Evolutionary conservation across 1,139 yeast genomes (phyloP), one percentile per base, ranked within the genome.

Genomic region (Lodderomyces theae): DNA sequence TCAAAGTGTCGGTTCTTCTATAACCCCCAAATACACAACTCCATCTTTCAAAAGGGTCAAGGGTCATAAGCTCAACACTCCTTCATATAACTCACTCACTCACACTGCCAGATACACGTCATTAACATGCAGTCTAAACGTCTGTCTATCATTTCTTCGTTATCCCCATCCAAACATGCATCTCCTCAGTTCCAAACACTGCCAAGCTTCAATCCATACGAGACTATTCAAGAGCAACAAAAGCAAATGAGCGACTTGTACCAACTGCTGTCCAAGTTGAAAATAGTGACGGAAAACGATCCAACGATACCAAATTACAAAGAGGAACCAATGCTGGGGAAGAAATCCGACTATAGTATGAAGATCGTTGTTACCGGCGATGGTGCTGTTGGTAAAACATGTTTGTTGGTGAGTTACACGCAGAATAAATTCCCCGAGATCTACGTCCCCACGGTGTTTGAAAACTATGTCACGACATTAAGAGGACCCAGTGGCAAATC

Each of bases 371-470:
- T 88, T 17, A 96, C 90, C 4, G 97, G 97, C 4, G 97, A 90
- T 60, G 95, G 95, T 51, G 95, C 94, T 11, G 86, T 96, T 58
- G 97, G 97, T 24, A 90, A 90, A 61, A 90, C 97, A 0, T 86
- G 95, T 51, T 64, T 90, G 47, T 64, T 90, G 45, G 84, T 86
- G 23, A 78, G 90, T n/a, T 92, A 86, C 57, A 79, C 90, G 3
- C 81, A 83, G 50, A 89, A 89, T 19, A 72, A 75, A 48, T 86
- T 85, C 56, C 96, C 96, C 2, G 74, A 73, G 36, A 73, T 77
- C 10, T 86, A 86, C 56, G 89, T 86, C n/a, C 96, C 97, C 2
- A 87, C 95, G 0, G 86, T 89, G 18, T 88, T 88, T 63, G 96
- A 88, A 53, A 87, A 87, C 60, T 86, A 86, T 54, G 80, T 86